Conservation (phyloP, 1,139 yeast species). For the Nakaseomyces kungkrabaensis region DNA sequence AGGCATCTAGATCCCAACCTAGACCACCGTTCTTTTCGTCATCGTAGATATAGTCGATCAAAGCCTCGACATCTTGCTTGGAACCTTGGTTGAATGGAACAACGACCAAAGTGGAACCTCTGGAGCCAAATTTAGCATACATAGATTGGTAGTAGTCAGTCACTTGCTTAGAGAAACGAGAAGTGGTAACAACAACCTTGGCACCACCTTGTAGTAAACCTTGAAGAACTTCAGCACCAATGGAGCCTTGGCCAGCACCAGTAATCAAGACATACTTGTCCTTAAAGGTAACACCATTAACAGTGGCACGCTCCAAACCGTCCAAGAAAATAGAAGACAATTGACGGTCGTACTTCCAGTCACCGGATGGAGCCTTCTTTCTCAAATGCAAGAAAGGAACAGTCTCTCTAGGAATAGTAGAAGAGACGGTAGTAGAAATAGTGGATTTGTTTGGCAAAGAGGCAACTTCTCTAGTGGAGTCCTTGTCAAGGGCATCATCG, state of each 20-base stretch:
- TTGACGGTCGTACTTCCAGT: constrained; percentile 76
- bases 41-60: constrained; percentile 76
- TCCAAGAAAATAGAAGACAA: constrained; percentile 74
- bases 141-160: constrained; percentile 92
- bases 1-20: constrained; percentile 95
- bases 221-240: constrained; percentile 93
- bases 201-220: constrained; percentile 98
- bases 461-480: constrained; percentile 70
- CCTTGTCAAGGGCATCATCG: constrained; percentile 41
- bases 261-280: constrained; percentile 85
- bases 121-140: constrained; percentile 86
- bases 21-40: constrained; percentile 79
- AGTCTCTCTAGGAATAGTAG: constrained; percentile 69
- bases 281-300: constrained; percentile 83
- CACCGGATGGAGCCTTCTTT: constrained; percentile 58
- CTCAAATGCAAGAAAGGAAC: constrained; percentile 92
- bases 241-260: constrained; percentile 98
- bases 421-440: constrained; percentile 63
- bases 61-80: constrained; percentile 80
- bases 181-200: constrained; percentile 89
- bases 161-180: constrained; percentile 86
- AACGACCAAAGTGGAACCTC: constrained; percentile 84
- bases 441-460: constrained; percentile 67
- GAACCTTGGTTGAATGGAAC: constrained; percentile 99
- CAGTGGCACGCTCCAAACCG: constrained; percentile 86